Evolutionary conservation across 1,139 yeast species (phyloP), one percentile per base, ranked within the genome.

Genomic region (Yamadazyma sp.): DNA sequence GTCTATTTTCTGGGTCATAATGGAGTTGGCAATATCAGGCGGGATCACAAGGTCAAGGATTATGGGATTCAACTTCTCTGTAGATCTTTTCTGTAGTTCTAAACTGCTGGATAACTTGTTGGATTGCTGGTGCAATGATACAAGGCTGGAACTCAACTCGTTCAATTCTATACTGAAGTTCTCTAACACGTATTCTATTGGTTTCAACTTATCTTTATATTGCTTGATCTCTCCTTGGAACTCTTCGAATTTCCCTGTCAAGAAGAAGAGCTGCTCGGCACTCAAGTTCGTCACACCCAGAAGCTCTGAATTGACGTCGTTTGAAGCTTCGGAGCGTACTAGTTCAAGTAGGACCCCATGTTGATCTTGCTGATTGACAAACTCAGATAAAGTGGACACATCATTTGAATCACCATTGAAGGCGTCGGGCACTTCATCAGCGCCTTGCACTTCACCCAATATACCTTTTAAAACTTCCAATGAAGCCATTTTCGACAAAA

Each of bases 41-140:
- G 96, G 87, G 4, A 89, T 76, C 47, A 86, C 69, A 18, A 86
- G 64, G 48, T 87, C 92, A 29, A 84, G 73, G 1, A 89, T 81
- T 11, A 87, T 65, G 0, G 95, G 95, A 11, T 82, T 77, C 43
- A 89, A 72, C 39, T 74, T 73, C 20, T 69, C 73, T 26, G 83
- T 83, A 3, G 83, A 66, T 26, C 64, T 58, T 15, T 78, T 74
- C 46, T 88, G 83, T 32, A 66, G 59, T 10, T 70, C 66, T 4
- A 87, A 54, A 39, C 64, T 62, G 5, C 50, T 43, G 1, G 73
- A 56, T 17, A 71, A 49, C 15, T 56, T 56, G 15, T 53, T 50
- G 12, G 74, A 75, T 42, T 85, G 76, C 31, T 69, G 61, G 43
- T 83, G 81, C 28, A 91, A 66, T 7, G 75, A 64, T 2, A 75